Evolutionary conservation across 306 rosid species (phyloP).

Genomic region (Leucaena leucocephala): DNA sequence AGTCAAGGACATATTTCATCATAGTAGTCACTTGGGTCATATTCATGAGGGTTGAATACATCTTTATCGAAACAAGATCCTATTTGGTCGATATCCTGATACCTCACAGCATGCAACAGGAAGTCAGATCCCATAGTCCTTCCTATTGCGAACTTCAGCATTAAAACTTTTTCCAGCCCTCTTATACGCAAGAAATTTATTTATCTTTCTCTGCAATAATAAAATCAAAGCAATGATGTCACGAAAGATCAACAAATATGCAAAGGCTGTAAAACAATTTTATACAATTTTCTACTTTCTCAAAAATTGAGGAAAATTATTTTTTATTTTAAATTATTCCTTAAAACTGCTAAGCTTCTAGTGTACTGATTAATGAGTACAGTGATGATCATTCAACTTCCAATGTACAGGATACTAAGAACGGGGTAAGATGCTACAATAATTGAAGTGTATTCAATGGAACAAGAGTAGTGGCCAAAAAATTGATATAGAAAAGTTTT

Average conservation of each 20-base stretch:
- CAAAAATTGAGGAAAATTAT: neutral
- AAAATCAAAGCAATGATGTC: no score
- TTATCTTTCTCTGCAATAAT: no score
- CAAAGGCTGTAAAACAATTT: no score
- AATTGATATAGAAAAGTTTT: no score
- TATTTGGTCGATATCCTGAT: slow-evolving; percentile 90
- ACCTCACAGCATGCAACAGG: slow-evolving; percentile 89
- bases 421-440: slow-evolving; percentile 40
- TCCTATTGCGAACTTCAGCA: no score
- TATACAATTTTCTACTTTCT: neutral
- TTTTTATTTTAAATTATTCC: neutral
- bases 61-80: slow-evolving; percentile 47
- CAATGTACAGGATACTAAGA: neutral
- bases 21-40: no score
- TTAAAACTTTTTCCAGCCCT: no score
- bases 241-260: no score
- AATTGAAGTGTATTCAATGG: neutral
- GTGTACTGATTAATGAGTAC: neutral
- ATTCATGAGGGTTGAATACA: no score
- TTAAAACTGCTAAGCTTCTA: neutral
- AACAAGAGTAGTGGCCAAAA: neutral
- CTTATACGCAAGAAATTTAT: no score
- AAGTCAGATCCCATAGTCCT: slow-evolving; percentile 44
- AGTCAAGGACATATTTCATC: no score
- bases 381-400: neutral